Base-by-base conservation (phyloP, 768 basidiomycete genomes). In the Royoungia palumana region DNA sequence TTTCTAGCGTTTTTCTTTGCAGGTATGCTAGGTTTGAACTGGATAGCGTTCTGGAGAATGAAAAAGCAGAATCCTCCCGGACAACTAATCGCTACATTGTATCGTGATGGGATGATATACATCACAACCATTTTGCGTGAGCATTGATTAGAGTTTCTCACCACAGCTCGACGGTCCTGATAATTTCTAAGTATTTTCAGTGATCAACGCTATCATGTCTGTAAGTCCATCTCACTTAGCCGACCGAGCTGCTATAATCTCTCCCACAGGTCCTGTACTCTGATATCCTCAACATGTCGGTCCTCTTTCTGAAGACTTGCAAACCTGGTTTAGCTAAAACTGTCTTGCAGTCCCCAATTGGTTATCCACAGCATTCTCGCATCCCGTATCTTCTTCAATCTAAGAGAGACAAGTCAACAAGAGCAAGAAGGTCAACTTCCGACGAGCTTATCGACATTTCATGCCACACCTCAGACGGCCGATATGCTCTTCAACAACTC, bases 321-420 rank as follows among this genome's bases (percentile, higher is more conserved):
- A 9, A 45, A 40, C 9, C 7, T 17, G 24, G n/a, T n/a, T 4
- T 35, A 25, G 19, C 49, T 55, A 36, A 55, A 14, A 2, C 35
- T 11, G 24, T 35, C 28, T 28, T 10, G 8, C 12, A 61, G 60
- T 32, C 57, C 54, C 24, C 60, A 62, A 27, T 25, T 62, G 41
- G 60, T 50, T 17, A 46, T 50, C 39, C 60, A 62, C 24, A 61
- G 60, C 17, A 51, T 61, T 28, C 60, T 61, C 42, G 51, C 60
- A 6, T 61, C 59, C 14, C 59, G 59, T 5, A 52, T 61, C 25
- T 60, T 61, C 41, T 61, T 61, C 22, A 58, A 61, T 41, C 59
- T 61, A 24, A 54, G 48, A 37, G 53, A 61, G 41, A 58, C 59
- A 11, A 27, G 19, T 14, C 57, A n/a, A 39, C 41, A 16, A 46